phyloP scores from a whole-genome alignment of 2,329 filamentous ascomycete species.

The Neospermospora avenae region DNA sequence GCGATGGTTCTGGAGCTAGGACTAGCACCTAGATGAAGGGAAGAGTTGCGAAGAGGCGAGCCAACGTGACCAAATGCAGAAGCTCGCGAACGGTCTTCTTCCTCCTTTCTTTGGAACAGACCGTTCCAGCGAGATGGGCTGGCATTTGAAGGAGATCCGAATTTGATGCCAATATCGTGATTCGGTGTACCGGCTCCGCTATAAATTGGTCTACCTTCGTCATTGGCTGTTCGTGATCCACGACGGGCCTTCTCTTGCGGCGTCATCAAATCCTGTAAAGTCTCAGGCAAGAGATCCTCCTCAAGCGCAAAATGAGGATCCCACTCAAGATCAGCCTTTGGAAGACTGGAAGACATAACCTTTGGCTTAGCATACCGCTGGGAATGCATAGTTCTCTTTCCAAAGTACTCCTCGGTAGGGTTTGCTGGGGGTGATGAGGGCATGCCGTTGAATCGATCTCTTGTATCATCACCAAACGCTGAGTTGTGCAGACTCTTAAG shows the following conservation, averaged over 20 bases:
- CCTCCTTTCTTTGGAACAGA: conserved; percentile 55
- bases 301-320: conserved; percentile 73
- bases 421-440: conserved; percentile 40
- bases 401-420: conserved; percentile 57
- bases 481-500: conserved; percentile 64
- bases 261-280: conserved; percentile 63
- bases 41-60: conserved; percentile 61
- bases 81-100: conserved; percentile 41
- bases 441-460: conserved; percentile 58
- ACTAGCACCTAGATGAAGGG: conserved; percentile 51
- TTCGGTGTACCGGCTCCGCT: conserved; percentile 41
- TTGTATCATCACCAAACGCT: conserved; percentile 58
- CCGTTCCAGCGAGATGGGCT: conserved; percentile 61
- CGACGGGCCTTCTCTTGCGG: conserved; percentile 64
- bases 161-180: conserved; percentile 48
- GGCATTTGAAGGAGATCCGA: conserved; percentile 56
- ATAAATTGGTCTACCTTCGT: conserved; percentile 42
- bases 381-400: conserved; percentile 70
- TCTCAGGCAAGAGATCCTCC: conserved; percentile 81
- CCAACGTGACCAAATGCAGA: conserved; percentile 66
- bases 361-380: conserved; percentile 65
- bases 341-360: conserved; percentile 65
- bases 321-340: conserved; percentile 61
- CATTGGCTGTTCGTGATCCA: conserved; percentile 58
- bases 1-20: conserved; percentile 41